Evolutionary conservation across 2,329 filamentous ascomycete genomes (phyloP), one percentile per base, ranked within the genome.

Genomic region (Nemania serpens): DNA sequence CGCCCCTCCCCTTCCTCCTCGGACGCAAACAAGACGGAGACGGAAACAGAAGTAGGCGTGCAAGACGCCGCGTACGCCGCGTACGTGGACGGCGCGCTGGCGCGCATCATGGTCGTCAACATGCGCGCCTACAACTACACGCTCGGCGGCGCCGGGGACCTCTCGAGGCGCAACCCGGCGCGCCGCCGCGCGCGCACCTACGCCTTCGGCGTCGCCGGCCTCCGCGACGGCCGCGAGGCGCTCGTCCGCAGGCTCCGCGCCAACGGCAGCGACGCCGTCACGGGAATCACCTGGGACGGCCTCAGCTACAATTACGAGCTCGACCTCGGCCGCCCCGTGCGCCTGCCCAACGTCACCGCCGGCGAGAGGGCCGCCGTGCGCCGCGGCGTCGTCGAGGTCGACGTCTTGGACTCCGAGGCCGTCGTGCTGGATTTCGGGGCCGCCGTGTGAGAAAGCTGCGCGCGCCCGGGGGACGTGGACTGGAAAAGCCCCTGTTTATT

Each of bases 251-350:
- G 85, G 25, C 71, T 89, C 34, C 70, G 77, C 50, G 86, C 87
- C 1, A 88, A 87, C 71, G 86, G 87, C 0, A 88, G 84, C 63
- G 84, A 89, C 73, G 85, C 86, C 9, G 81, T 87, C 20, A 82
- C 82, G 0, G 86, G 85, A 0, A 81, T 88, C 45, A 83, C 84
- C 0, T 88, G 81, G 75, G 84, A 88, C 70, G 86, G 85, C 1
- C 79, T 76, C 69, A 88, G 83, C 63, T 89, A 86, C 65, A 84
- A 88, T 67, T 82, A 81, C 59, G 85, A 88, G 71, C 73, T 88
- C 51, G 78, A 82, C 11, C 66, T 76, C 3, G 86, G 85, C 0
- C 74, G 71, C 69, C 83, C 85, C 2, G 82, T 86, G 36, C 70
- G 78, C 58, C 65, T 88, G 71, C 58, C 62, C 0, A 88, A 89